Base-by-base conservation (phyloP, 2,329 filamentous ascomycete genomes). In the Phyllosticta ampelicida region DNA sequence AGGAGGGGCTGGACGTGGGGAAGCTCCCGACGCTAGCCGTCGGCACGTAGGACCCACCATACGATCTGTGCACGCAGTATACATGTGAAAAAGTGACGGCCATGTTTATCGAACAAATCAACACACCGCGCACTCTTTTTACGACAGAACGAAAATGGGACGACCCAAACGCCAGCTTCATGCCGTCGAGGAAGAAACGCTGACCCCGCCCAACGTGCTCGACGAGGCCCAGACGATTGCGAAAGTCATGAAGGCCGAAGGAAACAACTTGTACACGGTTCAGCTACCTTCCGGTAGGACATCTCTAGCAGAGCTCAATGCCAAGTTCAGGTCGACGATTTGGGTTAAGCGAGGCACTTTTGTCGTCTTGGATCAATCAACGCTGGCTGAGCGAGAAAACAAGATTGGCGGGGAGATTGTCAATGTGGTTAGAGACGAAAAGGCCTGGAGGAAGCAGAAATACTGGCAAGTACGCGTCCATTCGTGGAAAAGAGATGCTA, bases 321-420 rank as follows among this genome's bases (percentile, higher is more conserved):
- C 89, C 23, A 84, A 85, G 48, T 96, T 97, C 70, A 87, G 92
- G 61, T 94, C 89, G 63, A 94, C 89, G 1, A 89, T 97, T 62
- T 97, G 90, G 89, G 87, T 97, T 71, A 91, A 88, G 73, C 85
- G 90, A 18, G 88, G 90, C 28, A 89, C 90, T 0, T 97, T 86
- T 71, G 90, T 96, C 28, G 75, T 97, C 10, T 80, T 96, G 13
- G 88, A 97, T 63, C 86, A 82, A 21, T 78, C 79, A 28, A 77
- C 81, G 1, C 77, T 85, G 44, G 83, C 84, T 26, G 83, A 80
- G 21, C 75, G 85, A 55, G 85, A 86, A 51, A 90, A 90, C 66
- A 90, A 90, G 71, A 81, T 95, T 11, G 80, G 82, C 55, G 94
- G 92, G 13, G 89, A 96, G 72, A 96, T 99, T 66, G 80, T 95